Evolutionary conservation across 2,329 filamentous ascomycete species (phyloP), one percentile per base, ranked within the genome.

Genomic region (Periglandula ipomoeae): DNA sequence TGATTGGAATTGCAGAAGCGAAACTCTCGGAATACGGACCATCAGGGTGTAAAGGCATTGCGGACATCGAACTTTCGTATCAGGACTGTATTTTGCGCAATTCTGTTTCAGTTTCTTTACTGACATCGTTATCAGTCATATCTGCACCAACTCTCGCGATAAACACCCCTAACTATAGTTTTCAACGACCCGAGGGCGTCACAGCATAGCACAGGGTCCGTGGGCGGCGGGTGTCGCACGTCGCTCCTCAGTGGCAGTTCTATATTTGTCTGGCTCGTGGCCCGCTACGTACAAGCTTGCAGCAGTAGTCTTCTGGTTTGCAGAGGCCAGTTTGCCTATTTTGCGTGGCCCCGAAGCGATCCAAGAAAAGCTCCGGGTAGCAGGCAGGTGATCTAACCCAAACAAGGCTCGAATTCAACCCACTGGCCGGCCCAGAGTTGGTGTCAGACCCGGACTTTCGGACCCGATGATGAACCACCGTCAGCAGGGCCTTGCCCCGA

Each of bases 401-500:
- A 38, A 38, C 35, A 38, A 20, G 15, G 10, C 39, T 2, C 39
- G 4, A 4, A 17, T n/a, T 3, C 11, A 26, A 27, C 30, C 30
- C 22, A 20, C n/a, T 24, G 17, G 15, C n/a, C 44, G 20, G 44
- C 32, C 10, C 32, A 37, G 15, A 22, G 34, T 13, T 19, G 32
- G 10, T 45, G 44, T 15, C 11, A 22, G 26, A 20, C 34, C 44
- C 44, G 44, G 35, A 32, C 37, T 13, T 47, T 32, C 45, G 45
- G 37, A 27, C 19, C 45, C 35, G 35, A 24, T 20, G n/a, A 23
- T 22, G 7, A 30, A 26, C 23, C 26, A 30, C 40, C 23, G 15
- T 32, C 40, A 27, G n/a, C 24, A 19, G n/a, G 23, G 6, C 39
- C 22, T 23, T 11, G 15, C 20, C 20, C 19, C 17, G 11, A 22